A percentile compares a stretch with the other conserved stretches of the same genome.
Conservation (phyloP, 129 eudicot species). For the Smallanthus sonchifolius region DNA sequence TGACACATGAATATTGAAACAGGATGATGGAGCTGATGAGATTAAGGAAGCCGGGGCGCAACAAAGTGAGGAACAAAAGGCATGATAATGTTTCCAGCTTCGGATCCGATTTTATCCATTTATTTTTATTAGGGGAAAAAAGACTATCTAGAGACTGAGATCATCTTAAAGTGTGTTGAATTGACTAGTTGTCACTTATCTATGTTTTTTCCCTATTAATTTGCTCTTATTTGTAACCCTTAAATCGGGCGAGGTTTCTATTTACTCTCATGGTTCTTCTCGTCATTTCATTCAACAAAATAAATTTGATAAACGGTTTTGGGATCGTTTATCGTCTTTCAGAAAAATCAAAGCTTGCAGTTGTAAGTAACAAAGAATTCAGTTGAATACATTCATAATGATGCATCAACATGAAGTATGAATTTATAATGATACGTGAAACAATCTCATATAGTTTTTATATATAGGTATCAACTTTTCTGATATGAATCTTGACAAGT, state of each 20-base stretch:
- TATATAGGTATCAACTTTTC: no score
- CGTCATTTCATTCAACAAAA: background rate
- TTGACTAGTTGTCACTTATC: background rate
- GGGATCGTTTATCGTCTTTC: background rate
- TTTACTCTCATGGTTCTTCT: background rate
- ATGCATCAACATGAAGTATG: no score
- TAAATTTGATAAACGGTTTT: background rate
- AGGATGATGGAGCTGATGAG: background rate
- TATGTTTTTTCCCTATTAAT: background rate
- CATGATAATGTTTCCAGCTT: background rate
- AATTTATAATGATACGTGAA: no score
- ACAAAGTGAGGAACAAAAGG: conserved; percentile 3
- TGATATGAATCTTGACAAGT: no score
- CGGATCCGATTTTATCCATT: background rate
- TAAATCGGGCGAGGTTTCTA: background rate
- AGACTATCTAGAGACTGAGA: background rate
- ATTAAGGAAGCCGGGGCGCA: background rate
- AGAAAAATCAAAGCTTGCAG: no score
- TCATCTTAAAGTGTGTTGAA: conserved; percentile 1
- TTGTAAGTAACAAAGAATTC: no score
- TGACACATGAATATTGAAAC: background rate
- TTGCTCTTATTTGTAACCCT: background rate
- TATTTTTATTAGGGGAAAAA: background rate
- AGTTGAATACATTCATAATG: no score
- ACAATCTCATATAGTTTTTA: no score